Conservation (phyloP, 768 basidiomycete species). For the Sarcodon sp. region DNA sequence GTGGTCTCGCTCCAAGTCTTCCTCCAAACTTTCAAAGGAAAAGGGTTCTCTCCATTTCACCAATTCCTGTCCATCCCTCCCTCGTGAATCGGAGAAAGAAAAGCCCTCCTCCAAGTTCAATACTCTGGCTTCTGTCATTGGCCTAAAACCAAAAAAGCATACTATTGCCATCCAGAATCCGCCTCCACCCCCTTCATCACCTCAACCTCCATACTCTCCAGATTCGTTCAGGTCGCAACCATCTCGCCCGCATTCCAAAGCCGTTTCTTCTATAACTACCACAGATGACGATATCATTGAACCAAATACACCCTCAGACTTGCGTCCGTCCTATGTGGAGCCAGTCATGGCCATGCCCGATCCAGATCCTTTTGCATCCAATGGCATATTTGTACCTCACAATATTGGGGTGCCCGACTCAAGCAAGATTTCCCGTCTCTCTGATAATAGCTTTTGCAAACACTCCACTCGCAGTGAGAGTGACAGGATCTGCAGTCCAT, state of each 20-base stretch:
- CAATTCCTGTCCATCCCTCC: neutral
- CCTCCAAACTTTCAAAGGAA: slow-evolving; percentile 9
- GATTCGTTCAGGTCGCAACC: slow-evolving; percentile 2
- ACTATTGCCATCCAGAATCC: slow-evolving; percentile 40
- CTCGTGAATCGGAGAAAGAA: neutral
- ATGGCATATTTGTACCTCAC: slow-evolving; percentile 29
- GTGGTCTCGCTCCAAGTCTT: slow-evolving; percentile 21
- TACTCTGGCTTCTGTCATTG: slow-evolving; percentile 46
- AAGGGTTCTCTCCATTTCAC: neutral
- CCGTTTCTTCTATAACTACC: slow-evolving; percentile 43
- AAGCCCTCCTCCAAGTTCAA: slow-evolving; percentile 29
- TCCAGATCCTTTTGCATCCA: slow-evolving; percentile 49
- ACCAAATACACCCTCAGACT: slow-evolving; percentile 41
- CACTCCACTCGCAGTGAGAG: neutral
- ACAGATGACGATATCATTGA: slow-evolving; percentile 26
- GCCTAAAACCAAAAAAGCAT: slow-evolving; percentile 52
- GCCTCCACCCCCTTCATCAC: slow-evolving; percentile 14
- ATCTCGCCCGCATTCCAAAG: slow-evolving; percentile 33
- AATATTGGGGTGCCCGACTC: slow-evolving; percentile 19
- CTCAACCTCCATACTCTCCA: slow-evolving; percentile 9
- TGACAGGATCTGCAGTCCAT: neutral
- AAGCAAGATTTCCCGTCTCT: slow-evolving; percentile 30
- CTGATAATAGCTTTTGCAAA: neutral
- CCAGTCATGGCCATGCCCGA: slow-evolving; percentile 55
- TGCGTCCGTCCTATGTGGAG: slow-evolving; percentile 23